Evolutionary conservation across 1,284 basidiomycete species (phyloP).

Genomic region (Puccinia coronata): DNA sequence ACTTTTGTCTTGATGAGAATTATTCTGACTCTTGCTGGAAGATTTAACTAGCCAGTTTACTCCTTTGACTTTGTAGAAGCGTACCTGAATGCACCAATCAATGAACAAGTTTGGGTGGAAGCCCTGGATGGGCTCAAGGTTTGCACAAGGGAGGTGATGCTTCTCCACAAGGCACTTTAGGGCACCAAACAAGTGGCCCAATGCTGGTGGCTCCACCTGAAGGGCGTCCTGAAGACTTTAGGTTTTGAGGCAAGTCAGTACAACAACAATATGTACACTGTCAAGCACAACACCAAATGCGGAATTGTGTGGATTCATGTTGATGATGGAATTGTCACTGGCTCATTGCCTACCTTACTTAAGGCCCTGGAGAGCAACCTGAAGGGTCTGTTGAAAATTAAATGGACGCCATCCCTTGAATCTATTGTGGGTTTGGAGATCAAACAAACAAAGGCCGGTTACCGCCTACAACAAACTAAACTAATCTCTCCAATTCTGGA

Average conservation of each 20-base stretch:
- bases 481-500: no score
- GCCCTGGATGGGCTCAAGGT: not conserved
- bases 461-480: no score
- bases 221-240: not conserved
- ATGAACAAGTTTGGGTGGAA: constrained; percentile 14
- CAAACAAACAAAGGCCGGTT: no score
- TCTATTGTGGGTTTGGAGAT: not conserved
- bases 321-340: not conserved
- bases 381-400: not conserved
- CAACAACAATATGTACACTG: not conserved
- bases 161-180: not conserved
- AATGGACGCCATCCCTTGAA: not conserved
- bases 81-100: constrained; percentile 5
- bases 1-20: not conserved
- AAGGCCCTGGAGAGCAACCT: not conserved
- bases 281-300: not conserved
- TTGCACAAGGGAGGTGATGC: not conserved
- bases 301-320: not conserved
- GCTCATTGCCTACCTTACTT: not conserved
- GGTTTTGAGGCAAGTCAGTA: constrained; percentile 6
- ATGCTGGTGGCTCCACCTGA: constrained; percentile 7
- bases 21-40: not conserved
- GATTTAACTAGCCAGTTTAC: not conserved
- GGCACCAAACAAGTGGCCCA: not conserved
- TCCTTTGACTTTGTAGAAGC: constrained; percentile 9